Conservation (phyloP, 495 filamentous ascomycete genomes). For the Pseudevernia furfuracea region DNA sequence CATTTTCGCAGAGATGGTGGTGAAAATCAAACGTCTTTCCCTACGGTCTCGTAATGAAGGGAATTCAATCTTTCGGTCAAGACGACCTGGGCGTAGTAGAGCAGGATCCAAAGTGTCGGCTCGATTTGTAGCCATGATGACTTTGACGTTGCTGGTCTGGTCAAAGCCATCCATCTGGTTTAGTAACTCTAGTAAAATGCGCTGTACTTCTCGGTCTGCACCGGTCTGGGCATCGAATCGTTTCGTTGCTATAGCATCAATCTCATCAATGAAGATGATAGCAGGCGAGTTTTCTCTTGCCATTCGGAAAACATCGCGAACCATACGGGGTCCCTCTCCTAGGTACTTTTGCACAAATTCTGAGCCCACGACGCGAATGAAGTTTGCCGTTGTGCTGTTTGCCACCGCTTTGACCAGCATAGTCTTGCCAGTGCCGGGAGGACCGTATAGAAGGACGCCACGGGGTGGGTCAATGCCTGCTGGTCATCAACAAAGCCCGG, state of each 20-base stretch:
- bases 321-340: constrained; percentile 96
- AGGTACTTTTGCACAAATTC: constrained; percentile 99
- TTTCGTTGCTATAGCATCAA: constrained; percentile 97
- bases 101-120: constrained; percentile 96
- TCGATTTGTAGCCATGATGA: constrained; percentile 99
- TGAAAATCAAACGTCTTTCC: constrained; percentile 92
- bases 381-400: constrained; percentile 95
- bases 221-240: constrained; percentile 98
- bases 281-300: constrained; percentile 94
- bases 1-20: constrained; percentile 94
- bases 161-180: constrained; percentile 99
- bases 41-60: constrained; percentile 82
- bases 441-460: constrained; percentile 91
- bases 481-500: constrained; percentile 25
- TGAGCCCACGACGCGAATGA: constrained; percentile 95
- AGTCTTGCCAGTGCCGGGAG: constrained; percentile 95
- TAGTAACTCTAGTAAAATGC: constrained; percentile 90
- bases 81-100: constrained; percentile 82
- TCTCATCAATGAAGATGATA: constrained; percentile 99
- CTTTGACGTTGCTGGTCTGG: constrained; percentile 96
- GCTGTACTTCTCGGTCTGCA: constrained; percentile 95
- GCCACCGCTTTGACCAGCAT: constrained; percentile 98
- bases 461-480: constrained; percentile 91
- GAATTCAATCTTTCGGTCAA: constrained; percentile 98
- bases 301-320: constrained; percentile 98